Evolutionary conservation across 164 flowering plant species (phyloP).

Genomic region (Chimonanthus salicifolius): DNA sequence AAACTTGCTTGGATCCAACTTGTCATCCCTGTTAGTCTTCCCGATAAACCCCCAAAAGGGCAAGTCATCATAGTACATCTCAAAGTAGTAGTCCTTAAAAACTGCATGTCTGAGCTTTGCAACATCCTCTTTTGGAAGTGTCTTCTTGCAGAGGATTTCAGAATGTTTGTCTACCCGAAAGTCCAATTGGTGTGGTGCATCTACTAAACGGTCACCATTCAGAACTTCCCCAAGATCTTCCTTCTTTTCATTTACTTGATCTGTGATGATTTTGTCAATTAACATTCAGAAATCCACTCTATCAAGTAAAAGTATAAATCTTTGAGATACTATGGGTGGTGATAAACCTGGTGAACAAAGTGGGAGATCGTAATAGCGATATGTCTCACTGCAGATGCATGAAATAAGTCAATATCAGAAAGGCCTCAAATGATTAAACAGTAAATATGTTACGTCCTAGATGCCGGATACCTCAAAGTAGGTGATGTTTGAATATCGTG

Average conservation of each 20-base stretch:
- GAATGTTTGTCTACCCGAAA: conserved; percentile 15
- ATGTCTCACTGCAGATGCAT: conserved; percentile 20
- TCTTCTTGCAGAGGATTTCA: conserved; percentile 17
- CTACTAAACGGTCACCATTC: conserved; percentile 23
- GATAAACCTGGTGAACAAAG: conserved; percentile 21
- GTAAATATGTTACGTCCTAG: too few species aligned
- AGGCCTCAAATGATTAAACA: too few species aligned
- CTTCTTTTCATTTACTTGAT: conserved; percentile 18
- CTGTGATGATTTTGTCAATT: conserved; percentile 6
- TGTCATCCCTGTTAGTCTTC: conserved; percentile 21
- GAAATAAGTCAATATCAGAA: too few species aligned
- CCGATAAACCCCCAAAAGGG: conserved; percentile 27
- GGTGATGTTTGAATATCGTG: too few species aligned
- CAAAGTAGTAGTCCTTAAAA: conserved; percentile 23
- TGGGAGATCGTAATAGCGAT: conserved; percentile 21
- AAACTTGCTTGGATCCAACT: conserved; percentile 16
- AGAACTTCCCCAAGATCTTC: conserved; percentile 26
- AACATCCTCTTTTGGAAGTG: conserved; percentile 15
- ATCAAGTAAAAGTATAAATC: background rate
- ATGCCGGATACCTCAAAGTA: too few species aligned
- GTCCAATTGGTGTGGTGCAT: conserved; percentile 17
- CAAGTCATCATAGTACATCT: conserved; percentile 28
- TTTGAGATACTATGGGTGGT: background rate
- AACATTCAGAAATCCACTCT: background rate
- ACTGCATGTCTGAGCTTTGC: conserved; percentile 15